These are phyloP conservation scores for Penicillium arizonense DNA, from an alignment of 495 filamentous ascomycete genomes.

Conservation along the genomic window DNA sequence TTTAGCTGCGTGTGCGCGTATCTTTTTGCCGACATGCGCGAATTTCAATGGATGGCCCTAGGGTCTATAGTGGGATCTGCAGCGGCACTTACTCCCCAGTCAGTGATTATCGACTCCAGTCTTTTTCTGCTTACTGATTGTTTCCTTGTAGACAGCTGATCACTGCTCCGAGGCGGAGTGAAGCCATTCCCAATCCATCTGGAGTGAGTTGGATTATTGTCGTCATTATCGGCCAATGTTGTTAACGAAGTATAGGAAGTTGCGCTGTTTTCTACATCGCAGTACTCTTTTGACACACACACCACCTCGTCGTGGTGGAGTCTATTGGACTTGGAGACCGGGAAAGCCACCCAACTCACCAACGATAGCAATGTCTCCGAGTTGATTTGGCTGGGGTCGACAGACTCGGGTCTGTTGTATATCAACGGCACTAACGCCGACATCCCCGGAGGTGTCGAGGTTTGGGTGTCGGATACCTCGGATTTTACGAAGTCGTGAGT, in stretches of 20 bases:
- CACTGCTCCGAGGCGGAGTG: conserved; percentile 33
- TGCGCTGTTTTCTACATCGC: conserved; percentile 34
- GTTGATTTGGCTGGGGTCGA: conserved; percentile 41
- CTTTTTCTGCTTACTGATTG: background rate
- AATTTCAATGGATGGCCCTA: conserved; percentile 16
- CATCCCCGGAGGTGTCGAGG: conserved; percentile 38
- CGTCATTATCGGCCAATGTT: background rate
- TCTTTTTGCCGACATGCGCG: conserved; percentile 14
- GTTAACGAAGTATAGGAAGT: conserved; percentile 18
- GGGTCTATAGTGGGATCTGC: conserved; percentile 14
- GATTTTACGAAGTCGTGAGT: conserved; percentile 28
- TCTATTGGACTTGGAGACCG: conserved; percentile 38
- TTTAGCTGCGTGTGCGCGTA: conserved; percentile 2
- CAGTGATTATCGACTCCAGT: background rate
- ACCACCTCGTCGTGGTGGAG: conserved; percentile 30
- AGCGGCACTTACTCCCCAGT: conserved; percentile 20
- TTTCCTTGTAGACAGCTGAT: conserved; percentile 25
- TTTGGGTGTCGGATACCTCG: conserved; percentile 38
- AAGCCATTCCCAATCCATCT: conserved; percentile 38
- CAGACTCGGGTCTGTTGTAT: conserved; percentile 42
- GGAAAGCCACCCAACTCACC: conserved; percentile 33
- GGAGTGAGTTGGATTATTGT: conserved; percentile 24
- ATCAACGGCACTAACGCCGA: conserved; percentile 46
- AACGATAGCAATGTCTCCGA: conserved; percentile 45
- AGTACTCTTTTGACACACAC: conserved; percentile 48